A percentile compares a stretch with the other conserved stretches of the same genome.
These are phyloP conservation scores for Chalciporus chontae DNA, from an alignment of 768 basidiomycete species.

Conservation along the genomic window DNA sequence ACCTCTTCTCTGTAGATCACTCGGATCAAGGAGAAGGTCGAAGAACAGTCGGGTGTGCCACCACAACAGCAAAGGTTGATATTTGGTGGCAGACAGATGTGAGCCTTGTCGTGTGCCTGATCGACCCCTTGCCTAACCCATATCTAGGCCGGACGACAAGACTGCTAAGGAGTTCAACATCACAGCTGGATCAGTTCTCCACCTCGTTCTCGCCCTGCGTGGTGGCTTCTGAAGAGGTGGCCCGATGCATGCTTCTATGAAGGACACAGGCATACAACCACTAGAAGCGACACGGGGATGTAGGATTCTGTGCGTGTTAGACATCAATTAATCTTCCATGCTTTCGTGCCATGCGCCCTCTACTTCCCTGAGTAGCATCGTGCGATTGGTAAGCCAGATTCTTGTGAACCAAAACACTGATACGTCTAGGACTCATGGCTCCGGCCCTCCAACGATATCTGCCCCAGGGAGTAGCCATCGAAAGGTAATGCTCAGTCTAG, in stretches of 20 bases:
- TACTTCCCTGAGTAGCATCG: neutral
- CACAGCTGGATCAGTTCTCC: constrained; percentile 80
- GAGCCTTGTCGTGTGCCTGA: constrained; percentile 26
- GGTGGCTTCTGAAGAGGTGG: constrained; percentile 58
- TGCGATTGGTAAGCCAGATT: constrained; percentile 1
- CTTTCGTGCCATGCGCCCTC: constrained; percentile 5
- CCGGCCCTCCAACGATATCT: constrained; percentile 66
- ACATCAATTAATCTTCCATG: constrained; percentile 26
- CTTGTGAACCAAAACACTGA: neutral
- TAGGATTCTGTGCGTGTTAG: constrained; percentile 28
- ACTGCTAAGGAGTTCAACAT: constrained; percentile 82
- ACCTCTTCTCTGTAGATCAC: constrained; percentile 55
- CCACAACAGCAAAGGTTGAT: constrained; percentile 95
- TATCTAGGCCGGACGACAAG: constrained; percentile 83
- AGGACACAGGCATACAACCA: constrained; percentile 21
- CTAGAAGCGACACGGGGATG: constrained; percentile 20
- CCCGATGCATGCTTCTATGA: constrained; percentile 9
- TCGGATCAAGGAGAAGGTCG: constrained; percentile 95
- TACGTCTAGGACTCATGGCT: constrained; percentile 12
- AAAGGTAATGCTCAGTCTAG: constrained; percentile 79
- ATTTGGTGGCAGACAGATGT: constrained; percentile 92
- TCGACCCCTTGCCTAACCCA: neutral
- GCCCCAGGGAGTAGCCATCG: constrained; percentile 85
- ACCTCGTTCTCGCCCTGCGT: constrained; percentile 92
- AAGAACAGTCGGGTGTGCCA: constrained; percentile 97